These are phyloP conservation scores for Schizosaccharomyces cryophilus DNA, from an alignment of 805 yeast genomes.

Conservation along the genomic window DNA sequence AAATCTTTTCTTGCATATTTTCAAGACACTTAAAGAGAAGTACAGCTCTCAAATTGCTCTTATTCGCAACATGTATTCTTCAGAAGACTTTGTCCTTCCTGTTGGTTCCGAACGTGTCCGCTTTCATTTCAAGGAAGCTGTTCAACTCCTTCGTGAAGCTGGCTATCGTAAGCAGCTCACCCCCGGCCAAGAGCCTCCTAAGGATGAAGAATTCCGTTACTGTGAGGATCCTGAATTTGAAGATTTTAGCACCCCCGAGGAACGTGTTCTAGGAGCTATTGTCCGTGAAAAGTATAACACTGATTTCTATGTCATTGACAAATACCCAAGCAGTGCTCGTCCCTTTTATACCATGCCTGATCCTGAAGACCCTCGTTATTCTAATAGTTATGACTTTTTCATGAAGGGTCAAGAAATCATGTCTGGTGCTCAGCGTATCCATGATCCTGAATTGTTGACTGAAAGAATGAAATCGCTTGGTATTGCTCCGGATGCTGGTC, in stretches of 20 bases:
- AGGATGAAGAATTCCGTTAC: slow-evolving; percentile 1
- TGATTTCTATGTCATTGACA: slow-evolving; percentile 92
- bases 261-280: slow-evolving; percentile 71
- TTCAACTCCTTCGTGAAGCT: slow-evolving; percentile 57
- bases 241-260: slow-evolving; percentile 83
- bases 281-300: slow-evolving; percentile 88
- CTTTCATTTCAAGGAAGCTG: slow-evolving; percentile 74
- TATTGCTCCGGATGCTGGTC: slow-evolving; percentile 61
- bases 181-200: neutral
- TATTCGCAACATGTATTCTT: slow-evolving; percentile 80
- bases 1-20: slow-evolving; percentile 69
- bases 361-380: slow-evolving; percentile 69
- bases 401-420: slow-evolving; percentile 99
- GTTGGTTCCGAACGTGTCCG: slow-evolving; percentile 52
- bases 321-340: slow-evolving; percentile 88
- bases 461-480: slow-evolving; percentile 68
- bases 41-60: slow-evolving; percentile 63
- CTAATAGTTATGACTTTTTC: slow-evolving; percentile 96
- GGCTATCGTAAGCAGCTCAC: slow-evolving; percentile 19
- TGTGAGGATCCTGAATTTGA: slow-evolving; percentile 57
- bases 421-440: slow-evolving; percentile 99
- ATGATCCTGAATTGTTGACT: slow-evolving; percentile 61
- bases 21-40: slow-evolving; percentile 57
- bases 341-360: slow-evolving; percentile 99
- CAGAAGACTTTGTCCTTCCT: slow-evolving; percentile 84